A percentile compares a stretch with the other conserved stretches of the same genome.
Conservation (phyloP, 208 protist genomes). For the Trypanosomatidae sp. region DNA sequence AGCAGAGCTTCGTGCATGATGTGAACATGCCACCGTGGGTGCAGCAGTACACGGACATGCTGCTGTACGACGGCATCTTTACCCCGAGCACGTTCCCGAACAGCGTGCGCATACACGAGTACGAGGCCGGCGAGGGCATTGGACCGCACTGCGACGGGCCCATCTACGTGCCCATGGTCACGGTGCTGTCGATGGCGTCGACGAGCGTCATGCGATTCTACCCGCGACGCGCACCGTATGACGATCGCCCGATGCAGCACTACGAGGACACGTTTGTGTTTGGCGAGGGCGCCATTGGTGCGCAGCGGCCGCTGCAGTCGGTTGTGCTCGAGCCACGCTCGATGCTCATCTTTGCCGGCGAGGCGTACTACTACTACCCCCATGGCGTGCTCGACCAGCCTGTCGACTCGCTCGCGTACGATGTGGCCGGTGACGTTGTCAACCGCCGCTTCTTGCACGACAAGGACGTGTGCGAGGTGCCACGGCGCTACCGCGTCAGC, state of each 20-base stretch:
- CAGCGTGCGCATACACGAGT: slow-evolving; percentile 89
- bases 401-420: slow-evolving; percentile 34
- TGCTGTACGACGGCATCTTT: slow-evolving; percentile 77
- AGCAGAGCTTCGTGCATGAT: slow-evolving; percentile 81
- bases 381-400: slow-evolving; percentile 71
- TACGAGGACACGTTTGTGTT: slow-evolving; percentile 91
- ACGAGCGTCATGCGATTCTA: slow-evolving; percentile 85
- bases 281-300: slow-evolving; percentile 42
- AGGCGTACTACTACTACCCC: slow-evolving; percentile 78
- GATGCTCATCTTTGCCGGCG: slow-evolving; percentile 66
- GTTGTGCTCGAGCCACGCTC: slow-evolving; percentile 83
- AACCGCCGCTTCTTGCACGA: slow-evolving; percentile 64
- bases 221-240: slow-evolving; percentile 52
- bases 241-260: slow-evolving; percentile 76
- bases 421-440: slow-evolving; percentile 47
- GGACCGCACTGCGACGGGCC: slow-evolving; percentile 82
- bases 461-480: slow-evolving; percentile 22
- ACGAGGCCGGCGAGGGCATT: slow-evolving; percentile 73
- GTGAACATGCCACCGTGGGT: slow-evolving; percentile 81
- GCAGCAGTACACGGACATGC: slow-evolving; percentile 64
- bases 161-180: slow-evolving; percentile 79
- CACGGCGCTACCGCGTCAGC: slow-evolving; percentile 57
- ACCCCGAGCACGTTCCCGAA: slow-evolving; percentile 81
- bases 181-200: slow-evolving; percentile 64
- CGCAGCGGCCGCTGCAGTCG: slow-evolving; percentile 36